Evolutionary conservation across 106 monocot species (phyloP), one percentile per base, ranked within the genome.

Genomic region (Cymbidium sinense): DNA sequence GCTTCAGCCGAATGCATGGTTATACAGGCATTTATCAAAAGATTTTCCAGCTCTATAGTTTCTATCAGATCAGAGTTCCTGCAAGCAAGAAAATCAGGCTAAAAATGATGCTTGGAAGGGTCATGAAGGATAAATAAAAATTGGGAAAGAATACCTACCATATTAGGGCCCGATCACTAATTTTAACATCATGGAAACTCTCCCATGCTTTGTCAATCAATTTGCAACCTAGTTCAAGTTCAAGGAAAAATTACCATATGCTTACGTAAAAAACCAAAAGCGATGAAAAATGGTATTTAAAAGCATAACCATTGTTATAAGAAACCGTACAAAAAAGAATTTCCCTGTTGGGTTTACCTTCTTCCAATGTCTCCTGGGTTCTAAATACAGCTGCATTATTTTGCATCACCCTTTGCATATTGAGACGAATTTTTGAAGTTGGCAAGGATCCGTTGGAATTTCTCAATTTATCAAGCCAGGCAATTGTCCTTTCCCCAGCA

Each of bases 1-100:
- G 98, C 98, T 70, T 99, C 98, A 54, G 98, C 98, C 70, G 98
- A 99, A 50, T 99, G 92, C 98, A 99, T 99, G 23, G 98, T 99
- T 74, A 99, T 87, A 51, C 81, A 84, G 37, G 94, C 98, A 92
- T 99, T 99, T 75, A 99, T 99, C 75, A 99, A 82, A 70, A 99
- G 90, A 86, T 99, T 99, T 85, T 99, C 98, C 39, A 95, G 80
- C 75, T 99, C 98, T 8, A 99, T 77, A 23, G 98, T 92, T 80
- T 99, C 92, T 43, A 94, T 92, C 74, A 99, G 84, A 75, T 99
- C 98, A 77, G 98, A 90, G 58, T 99, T 99, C 98, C 98, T 94
- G 70, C 55, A 79, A 79, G 34, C 20, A 64, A 17, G 50, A 76
- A 65, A 4, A 76, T 13, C 34, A 33, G 75, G 29, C 30, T 23